A percentile compares a stretch with the other conserved stretches of the same genome.
Conservation (phyloP, 257 asterid genomes). For the Lithospermum erythrorhizon region DNA sequence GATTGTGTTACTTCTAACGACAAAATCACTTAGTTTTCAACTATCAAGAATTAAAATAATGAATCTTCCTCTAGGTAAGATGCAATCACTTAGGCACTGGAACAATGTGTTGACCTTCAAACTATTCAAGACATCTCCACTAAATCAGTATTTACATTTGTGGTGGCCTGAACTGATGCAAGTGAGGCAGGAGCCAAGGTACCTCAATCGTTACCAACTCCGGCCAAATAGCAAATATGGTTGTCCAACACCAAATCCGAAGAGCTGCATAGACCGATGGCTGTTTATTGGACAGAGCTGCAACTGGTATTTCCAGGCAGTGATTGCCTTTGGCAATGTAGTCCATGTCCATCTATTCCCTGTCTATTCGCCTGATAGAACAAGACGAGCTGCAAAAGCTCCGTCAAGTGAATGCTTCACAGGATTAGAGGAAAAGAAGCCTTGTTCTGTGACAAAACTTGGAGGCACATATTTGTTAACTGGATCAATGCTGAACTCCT, state of each 20-base stretch:
- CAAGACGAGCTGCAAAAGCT: conserved; percentile 94
- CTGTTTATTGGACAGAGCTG: not conserved
- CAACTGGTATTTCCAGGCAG: not conserved
- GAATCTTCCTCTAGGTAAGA: no score
- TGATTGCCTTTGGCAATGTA: not conserved
- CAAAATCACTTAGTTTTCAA: no score
- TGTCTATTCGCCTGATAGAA: conserved; percentile 27
- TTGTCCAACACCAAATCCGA: not conserved
- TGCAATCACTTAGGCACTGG: no score
- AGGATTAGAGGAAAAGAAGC: conserved; percentile 68
- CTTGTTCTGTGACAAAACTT: conserved; percentile 39
- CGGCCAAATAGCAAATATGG: not conserved
- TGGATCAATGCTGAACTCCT: conserved; percentile 63
- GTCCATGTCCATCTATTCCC: conserved; percentile 1
- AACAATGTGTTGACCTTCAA: no score
- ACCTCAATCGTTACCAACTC: not conserved
- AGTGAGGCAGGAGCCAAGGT: not conserved
- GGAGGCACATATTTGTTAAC: conserved; percentile 49
- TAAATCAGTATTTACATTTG: no score
- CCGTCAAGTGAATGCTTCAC: conserved; percentile 74
- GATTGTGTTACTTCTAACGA: no score
- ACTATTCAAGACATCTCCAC: no score
- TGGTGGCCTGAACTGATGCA: not conserved
- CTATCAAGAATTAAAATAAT: no score
- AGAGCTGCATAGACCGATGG: not conserved